Base-by-base conservation (phyloP, 2,329 filamentous ascomycete genomes). In the Fusarium sterilihyphosum region DNA sequence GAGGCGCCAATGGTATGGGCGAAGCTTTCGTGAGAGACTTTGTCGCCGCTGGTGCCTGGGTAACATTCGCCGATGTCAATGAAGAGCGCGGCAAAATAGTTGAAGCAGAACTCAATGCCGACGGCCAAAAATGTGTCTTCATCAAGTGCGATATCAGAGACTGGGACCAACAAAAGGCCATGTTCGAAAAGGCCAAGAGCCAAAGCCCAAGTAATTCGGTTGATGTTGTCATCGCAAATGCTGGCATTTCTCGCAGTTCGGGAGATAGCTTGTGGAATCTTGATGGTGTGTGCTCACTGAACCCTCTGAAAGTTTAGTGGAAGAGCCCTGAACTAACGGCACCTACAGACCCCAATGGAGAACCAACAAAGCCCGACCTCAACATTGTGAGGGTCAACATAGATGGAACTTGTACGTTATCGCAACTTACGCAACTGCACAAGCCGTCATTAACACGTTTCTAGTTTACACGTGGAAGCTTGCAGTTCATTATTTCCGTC, bases 181-280 rank as follows among this genome's bases (percentile, higher is more conserved):
- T 85, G 10, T 87, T 87, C 43, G 81, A 85, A 61, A 80, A 77
- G 1, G 84, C 85, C 3, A 81, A 80, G 29, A 65, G 60, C 2
- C 75, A 78, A 37, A 84, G 82, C 14, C 84, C 84, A 1, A 71
- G 76, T 31, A 80, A 83, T 1, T 83, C 81, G 56, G 81, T 86
- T 29, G 85, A 87, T 64, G 74, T 86, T 18, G 86, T 87, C 18
- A 83, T 87, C 61, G 85, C 85, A 4, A 87, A 87, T 71, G 86
- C 85, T 3, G 85, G 86, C 17, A 85, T 87, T 35, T 81, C 77
- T 35, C 80, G 74, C 14, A 76, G 74, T 13, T 76, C 80, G 3
- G 78, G 80, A 0, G 84, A 86, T 66, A 80, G 79, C 50, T 54
- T 86, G 26, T 85, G 82, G 81, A 79, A 76, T 20, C 67, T 84